phyloP scores from a whole-genome alignment of 1,139 yeast genomes.

The Kluyveromyces sp. region DNA sequence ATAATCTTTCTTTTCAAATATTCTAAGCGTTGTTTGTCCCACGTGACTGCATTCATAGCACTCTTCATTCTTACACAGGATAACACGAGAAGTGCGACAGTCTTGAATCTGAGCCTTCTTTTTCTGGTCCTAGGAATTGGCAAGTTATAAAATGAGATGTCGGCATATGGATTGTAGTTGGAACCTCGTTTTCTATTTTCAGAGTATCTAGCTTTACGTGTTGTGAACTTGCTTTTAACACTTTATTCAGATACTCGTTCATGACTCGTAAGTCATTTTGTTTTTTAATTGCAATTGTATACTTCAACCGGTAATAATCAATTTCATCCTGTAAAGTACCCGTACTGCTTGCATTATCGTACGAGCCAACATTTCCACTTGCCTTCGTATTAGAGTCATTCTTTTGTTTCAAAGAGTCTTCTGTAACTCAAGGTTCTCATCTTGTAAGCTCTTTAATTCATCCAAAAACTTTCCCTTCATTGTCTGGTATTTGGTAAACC shows the following conservation, averaged over 20 bases:
- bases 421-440: conserved; percentile 21
- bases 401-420: conserved; percentile 9
- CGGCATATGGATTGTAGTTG: conserved; percentile 3
- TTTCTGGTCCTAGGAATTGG: conserved; percentile 1
- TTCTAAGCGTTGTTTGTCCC: conserved; percentile 22
- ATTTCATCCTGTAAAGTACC: conserved; percentile 16
- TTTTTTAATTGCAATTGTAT: conserved; percentile 25
- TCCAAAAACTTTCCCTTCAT: conserved; percentile 22
- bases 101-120: conserved; percentile 18
- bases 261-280: conserved; percentile 27
- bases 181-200: conserved; percentile 22
- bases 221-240: conserved; percentile 26
- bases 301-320: conserved; percentile 27
- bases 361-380: background rate
- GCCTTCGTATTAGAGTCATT: conserved; percentile 6
- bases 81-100: conserved; percentile 23
- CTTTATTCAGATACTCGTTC: conserved; percentile 27
- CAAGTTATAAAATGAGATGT: background rate
- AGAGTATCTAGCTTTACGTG: conserved; percentile 24
- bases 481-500: conserved; percentile 18
- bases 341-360: conserved; percentile 1
- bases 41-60: conserved; percentile 17
- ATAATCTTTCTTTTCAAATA: conserved; percentile 25
- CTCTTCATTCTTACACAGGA: conserved; percentile 26
- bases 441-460: conserved; percentile 19